These are phyloP conservation scores for Globisporangium mamillatum DNA, from an alignment of 352 stramenopile species.

Conservation along the genomic window DNA sequence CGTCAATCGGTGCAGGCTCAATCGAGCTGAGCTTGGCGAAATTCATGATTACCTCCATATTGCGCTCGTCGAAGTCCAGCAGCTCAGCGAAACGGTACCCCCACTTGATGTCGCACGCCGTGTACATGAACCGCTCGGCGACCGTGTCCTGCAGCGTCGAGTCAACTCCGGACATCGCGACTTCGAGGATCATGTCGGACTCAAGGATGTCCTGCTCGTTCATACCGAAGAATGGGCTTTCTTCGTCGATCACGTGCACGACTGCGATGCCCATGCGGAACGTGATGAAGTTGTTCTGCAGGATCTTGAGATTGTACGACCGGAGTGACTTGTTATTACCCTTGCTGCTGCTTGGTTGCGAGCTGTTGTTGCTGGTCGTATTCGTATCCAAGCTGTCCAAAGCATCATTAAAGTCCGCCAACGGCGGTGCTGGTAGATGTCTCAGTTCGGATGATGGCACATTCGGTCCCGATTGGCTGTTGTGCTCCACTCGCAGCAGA, in stretches of 20 bases:
- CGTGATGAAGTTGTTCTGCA: slow-evolving; percentile 85
- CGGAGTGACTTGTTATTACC: slow-evolving; percentile 39
- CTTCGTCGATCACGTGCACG: slow-evolving; percentile 75
- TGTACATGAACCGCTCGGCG: slow-evolving; percentile 79
- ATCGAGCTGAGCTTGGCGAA: slow-evolving; percentile 72
- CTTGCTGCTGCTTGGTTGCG: slow-evolving; percentile 6
- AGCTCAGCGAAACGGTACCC: slow-evolving; percentile 73
- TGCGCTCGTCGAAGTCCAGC: slow-evolving; percentile 64
- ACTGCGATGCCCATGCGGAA: slow-evolving; percentile 82
- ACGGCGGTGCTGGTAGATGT: not conserved
- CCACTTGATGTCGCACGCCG: slow-evolving; percentile 56
- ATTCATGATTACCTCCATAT: slow-evolving; percentile 73
- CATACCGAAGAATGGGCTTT: slow-evolving; percentile 63
- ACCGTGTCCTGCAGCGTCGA: slow-evolving; percentile 83
- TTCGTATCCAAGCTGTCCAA: not conserved
- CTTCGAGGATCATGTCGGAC: slow-evolving; percentile 76
- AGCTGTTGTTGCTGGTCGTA: not conserved
- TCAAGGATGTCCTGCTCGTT: slow-evolving; percentile 49
- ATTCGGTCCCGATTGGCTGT: slow-evolving; percentile 6
- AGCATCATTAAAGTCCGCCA: not conserved
- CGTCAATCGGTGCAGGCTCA: slow-evolving; percentile 53
- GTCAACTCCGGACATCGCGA: slow-evolving; percentile 75
- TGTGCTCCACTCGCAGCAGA: slow-evolving; percentile 70
- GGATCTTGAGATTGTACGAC: slow-evolving; percentile 75
- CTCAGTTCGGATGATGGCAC: not conserved